Evolutionary conservation across 305 asterid genomes (phyloP), one percentile per base, ranked within the genome.

Genomic region (Fraxinus sp.): DNA sequence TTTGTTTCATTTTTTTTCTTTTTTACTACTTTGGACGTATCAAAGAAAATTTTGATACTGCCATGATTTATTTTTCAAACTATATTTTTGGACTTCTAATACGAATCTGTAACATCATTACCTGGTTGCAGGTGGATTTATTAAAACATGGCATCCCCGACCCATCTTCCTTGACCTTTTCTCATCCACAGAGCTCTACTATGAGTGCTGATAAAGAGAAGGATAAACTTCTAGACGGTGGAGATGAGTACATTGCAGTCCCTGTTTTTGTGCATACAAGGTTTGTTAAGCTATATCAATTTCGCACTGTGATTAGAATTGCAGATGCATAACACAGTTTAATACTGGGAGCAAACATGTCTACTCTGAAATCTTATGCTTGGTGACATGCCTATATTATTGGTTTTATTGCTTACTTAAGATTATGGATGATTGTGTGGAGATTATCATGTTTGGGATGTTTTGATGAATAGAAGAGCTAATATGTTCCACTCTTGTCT

Each of bases 121-220:
- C 20, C 16, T 62, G 77, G 83, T 71, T 75, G 81, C 92, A 94
- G 97, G 98, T 92, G 87, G 97, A 94, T 89, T 84, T 96, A 85
- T 87, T 96, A 81, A 96, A 96, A 87, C 98, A 93, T 77, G 91
- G 93, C 43, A 88, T 94, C 85, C 98, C 98, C 1, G 99, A 96
- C 84, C 99, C 99, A 55, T 93, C 98, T 82, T 93, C 97, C 66
- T 83, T 85, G 26, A 83, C 96, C 68, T 82, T 90, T 83, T 82
- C 92, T 79, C 95, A 91, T 82, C 89, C 92, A 52, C 97, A 90
- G 80, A 90, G 83, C 85, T 86, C 92, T 35, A 79, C 75, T 43
- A 36, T 80, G 86, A 87, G 77, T 86, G 83, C 88, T 64, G 95
- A 92, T 83, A 93, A 91, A 89, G 98, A 95, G 30, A 87, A 85